phyloP scores from a whole-genome alignment of 495 filamentous ascomycete species.

The Aspergillus carlsbadensis region DNA sequence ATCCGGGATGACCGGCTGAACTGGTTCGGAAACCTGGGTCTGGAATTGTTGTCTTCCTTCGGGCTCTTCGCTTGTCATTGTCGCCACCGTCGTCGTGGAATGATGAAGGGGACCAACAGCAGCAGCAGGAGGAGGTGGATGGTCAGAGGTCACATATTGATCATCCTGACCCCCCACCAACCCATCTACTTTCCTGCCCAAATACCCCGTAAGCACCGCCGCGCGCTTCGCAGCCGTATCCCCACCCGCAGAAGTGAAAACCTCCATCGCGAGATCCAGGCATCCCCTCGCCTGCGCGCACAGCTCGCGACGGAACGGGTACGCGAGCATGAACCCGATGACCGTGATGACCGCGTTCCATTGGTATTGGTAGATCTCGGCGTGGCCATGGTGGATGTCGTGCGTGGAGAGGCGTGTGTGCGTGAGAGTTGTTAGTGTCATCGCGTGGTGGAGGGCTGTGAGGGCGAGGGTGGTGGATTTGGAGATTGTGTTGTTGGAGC shows the following conservation, averaged over 20 bases:
- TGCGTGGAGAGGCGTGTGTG: slow-evolving; percentile 21
- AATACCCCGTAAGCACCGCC: too few relatives aligned
- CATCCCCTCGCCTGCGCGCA: slow-evolving; percentile 20
- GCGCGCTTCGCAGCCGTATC: too few relatives aligned
- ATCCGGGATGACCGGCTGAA: too few relatives aligned
- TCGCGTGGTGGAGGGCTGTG: slow-evolving; percentile 26
- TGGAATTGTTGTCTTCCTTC: too few relatives aligned
- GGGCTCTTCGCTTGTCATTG: too few relatives aligned
- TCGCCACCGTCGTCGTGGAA: too few relatives aligned
- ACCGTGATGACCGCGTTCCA: slow-evolving; percentile 35
- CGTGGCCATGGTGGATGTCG: slow-evolving; percentile 24
- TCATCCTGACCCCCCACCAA: too few relatives aligned
- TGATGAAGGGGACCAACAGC: too few relatives aligned
- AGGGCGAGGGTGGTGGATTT: slow-evolving; percentile 3
- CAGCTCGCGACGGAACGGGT: slow-evolving; percentile 52
- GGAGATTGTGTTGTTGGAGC: not conserved
- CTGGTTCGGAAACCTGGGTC: too few relatives aligned
- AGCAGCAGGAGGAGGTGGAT: too few relatives aligned
- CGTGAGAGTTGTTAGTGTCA: slow-evolving; percentile 18
- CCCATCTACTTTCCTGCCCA: too few relatives aligned
- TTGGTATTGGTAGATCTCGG: slow-evolving; percentile 32
- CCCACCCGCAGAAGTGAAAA: slow-evolving; percentile 15
- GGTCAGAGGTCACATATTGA: too few relatives aligned
- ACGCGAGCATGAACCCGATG: slow-evolving; percentile 43
- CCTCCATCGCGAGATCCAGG: slow-evolving; percentile 15